Conservation (phyloP, 176 grass and related monocot species). For the Oryza rufipogon region DNA sequence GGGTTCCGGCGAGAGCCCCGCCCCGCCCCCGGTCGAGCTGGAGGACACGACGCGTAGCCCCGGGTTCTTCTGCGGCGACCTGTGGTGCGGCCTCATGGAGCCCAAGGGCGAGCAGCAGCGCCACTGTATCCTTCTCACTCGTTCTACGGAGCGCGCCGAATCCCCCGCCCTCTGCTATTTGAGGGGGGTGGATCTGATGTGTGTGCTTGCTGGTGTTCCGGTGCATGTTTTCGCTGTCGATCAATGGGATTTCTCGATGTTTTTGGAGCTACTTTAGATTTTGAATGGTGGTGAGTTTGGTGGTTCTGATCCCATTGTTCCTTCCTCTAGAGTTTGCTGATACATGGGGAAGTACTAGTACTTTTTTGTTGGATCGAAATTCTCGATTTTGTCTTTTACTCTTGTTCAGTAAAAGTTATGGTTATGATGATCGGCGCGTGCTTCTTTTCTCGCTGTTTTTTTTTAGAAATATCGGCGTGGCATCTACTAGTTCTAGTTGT, state of each 20-base stretch:
- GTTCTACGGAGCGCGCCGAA: not conserved
- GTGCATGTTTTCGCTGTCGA: conserved; percentile 24
- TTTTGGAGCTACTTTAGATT: conserved; percentile 7
- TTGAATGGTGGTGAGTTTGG: not conserved
- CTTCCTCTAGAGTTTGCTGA: not conserved
- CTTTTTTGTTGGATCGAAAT: conserved; percentile 16
- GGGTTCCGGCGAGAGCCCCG: conserved; percentile 21
- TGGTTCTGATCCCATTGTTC: not conserved
- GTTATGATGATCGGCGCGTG: not conserved
- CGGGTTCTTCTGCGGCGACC: conserved; percentile 87
- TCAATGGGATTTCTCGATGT: not conserved
- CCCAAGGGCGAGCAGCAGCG: conserved; percentile 53
- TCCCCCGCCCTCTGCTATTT: not conserved
- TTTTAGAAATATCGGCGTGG: not conserved
- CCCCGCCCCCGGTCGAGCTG: conserved; percentile 59
- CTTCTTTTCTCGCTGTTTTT: not conserved
- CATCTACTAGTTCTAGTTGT: not conserved
- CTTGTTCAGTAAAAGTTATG: not conserved
- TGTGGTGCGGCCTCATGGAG: conserved; percentile 95
- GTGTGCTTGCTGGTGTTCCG: not conserved
- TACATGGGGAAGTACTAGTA: not conserved
- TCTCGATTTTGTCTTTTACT: conserved; percentile 2
- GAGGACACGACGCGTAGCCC: conserved; percentile 63
- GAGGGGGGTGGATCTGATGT: conserved; percentile 15
- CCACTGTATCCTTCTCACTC: conserved; percentile 57